phyloP scores from a whole-genome alignment of 768 basidiomycete species.

The Boletus rubropictus region DNA sequence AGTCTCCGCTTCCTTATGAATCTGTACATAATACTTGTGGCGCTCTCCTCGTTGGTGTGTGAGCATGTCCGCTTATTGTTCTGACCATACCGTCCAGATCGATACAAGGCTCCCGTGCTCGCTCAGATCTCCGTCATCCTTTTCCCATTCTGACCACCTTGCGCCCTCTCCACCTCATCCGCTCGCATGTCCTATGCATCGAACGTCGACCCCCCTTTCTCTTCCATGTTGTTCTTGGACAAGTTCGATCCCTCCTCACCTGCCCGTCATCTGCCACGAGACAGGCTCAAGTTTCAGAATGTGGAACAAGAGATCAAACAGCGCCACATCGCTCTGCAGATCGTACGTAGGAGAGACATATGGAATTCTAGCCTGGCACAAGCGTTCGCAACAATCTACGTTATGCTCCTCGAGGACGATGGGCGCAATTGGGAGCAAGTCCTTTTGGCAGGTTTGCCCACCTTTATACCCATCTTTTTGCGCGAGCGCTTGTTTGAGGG shows the following conservation, averaged over 20 bases:
- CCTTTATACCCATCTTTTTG: conserved; percentile 38
- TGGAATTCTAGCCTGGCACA: conserved; percentile 36
- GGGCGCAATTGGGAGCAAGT: conserved; percentile 46
- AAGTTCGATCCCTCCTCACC: conserved; percentile 46
- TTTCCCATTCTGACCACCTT: conserved; percentile 33
- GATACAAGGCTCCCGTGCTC: conserved; percentile 33
- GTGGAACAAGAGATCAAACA: conserved; percentile 42
- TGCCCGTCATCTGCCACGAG: conserved; percentile 32
- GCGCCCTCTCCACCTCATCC: conserved; percentile 29
- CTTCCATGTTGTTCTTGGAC: conserved; percentile 37
- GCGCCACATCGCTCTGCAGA: conserved; percentile 40
- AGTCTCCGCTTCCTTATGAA: conserved; percentile 26
- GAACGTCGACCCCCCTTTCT: conserved; percentile 29
- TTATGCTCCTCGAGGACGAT: conserved; percentile 55
- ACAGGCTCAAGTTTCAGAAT: conserved; percentile 24
- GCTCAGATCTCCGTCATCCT: conserved; percentile 24
- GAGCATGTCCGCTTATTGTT: conserved; percentile 31
- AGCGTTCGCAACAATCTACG: conserved; percentile 47
- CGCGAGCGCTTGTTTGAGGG: conserved; percentile 36
- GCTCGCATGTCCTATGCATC: conserved; percentile 28
- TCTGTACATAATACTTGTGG: conserved; percentile 21
- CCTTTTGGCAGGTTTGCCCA: conserved; percentile 37
- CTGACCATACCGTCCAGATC: conserved; percentile 32
- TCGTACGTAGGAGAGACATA: conserved; percentile 37
- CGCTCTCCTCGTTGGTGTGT: conserved; percentile 10